Base-by-base conservation (phyloP, 2,329 filamentous ascomycete species). In the Capronia epimyces region DNA sequence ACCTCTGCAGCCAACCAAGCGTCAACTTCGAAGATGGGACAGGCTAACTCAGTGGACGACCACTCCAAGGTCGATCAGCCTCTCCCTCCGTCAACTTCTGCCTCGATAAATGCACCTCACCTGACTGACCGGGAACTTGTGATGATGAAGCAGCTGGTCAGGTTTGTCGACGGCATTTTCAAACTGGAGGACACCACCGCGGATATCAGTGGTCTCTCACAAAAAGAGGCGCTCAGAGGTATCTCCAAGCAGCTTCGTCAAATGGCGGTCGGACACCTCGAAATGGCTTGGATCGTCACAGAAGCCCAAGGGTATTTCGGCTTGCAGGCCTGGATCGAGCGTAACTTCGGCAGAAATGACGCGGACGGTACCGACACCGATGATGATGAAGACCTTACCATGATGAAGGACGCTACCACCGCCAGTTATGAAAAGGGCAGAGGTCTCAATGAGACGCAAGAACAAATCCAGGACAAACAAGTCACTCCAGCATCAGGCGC, bases 271-370 rank as follows among this genome's bases (percentile, higher is more conserved):
- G 54, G 52, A 12, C 57, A 57, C 27, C 29, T 57, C 10, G 40
- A 54, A 16, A 50, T 51, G 46, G 57, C 57, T 9, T 53, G 31
- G 18, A 49, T 43, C 6, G 43, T 59, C 34, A 55, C 57, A 12
- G 46, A 47, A 41, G 40, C 25, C 4, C 52, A 57, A 25, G 45
- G 44, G 13, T 59, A 56, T 16, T 49, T n/a, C 4, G 54, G 39
- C 10, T 27, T 57, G 27, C 40, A 53, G 31, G 39, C 29, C 9
- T 59, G 57, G 57, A 37, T 59, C 16, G 39, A 50, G 24, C 37
- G 46, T 13, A 42, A 46, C n/a, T 50, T 46, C 40, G 43, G 42
- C 13, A 21, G 46, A 9, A 18, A 13, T 8, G 24, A 3, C 16
- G 16, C 6, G 8, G 7, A 34, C 13, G 34, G 29, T 43, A 51